These are phyloP conservation scores for Diaporthe citri DNA, from an alignment of 2,329 filamentous ascomycete genomes.

Conservation along the genomic window DNA sequence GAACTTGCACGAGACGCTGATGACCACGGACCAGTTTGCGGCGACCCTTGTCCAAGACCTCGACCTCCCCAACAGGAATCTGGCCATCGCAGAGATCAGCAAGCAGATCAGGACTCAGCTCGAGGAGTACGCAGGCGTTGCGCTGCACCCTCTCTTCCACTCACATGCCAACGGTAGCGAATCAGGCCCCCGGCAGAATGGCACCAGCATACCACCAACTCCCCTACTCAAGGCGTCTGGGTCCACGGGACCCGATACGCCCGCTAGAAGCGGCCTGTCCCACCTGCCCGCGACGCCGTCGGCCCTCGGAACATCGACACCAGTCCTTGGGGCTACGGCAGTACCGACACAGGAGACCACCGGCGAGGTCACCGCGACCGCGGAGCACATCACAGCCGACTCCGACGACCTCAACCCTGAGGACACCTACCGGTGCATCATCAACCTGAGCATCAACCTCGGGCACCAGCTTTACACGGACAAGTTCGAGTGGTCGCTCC, in stretches of 20 bases:
- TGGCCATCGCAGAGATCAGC: conserved; percentile 84
- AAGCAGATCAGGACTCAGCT: conserved; percentile 95
- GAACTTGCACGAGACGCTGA: conserved; percentile 95
- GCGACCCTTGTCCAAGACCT: conserved; percentile 90
- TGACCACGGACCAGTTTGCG: conserved; percentile 97
- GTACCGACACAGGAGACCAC: conserved; percentile 12
- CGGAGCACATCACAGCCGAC: conserved; percentile 72
- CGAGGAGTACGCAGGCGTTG: conserved; percentile 95
- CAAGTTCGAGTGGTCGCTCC: conserved; percentile 96
- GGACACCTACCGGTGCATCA: conserved; percentile 93
- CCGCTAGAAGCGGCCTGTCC: conserved; percentile 60
- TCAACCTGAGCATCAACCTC: conserved; percentile 91
- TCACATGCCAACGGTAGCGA: conserved; percentile 53
- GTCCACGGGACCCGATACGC: conserved; percentile 68
- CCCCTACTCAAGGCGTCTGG: conserved; percentile 43
- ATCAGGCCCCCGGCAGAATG: conserved; percentile 24
- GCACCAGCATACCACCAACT: conserved; percentile 42
- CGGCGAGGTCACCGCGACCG: conserved; percentile 75
- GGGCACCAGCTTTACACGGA: conserved; percentile 94
- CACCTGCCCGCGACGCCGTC: conserved; percentile 61
- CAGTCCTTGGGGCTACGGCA: conserved; percentile 24
- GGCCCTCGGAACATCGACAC: conserved; percentile 37
- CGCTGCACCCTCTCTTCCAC: conserved; percentile 92
- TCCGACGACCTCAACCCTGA: conserved; percentile 87
- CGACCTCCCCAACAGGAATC: conserved; percentile 82